A percentile compares a stretch with the other conserved stretches of the same genome.
Conservation (phyloP, 192 early-diverging fungal genomes). For the Pecoramyces ruminantium region DNA sequence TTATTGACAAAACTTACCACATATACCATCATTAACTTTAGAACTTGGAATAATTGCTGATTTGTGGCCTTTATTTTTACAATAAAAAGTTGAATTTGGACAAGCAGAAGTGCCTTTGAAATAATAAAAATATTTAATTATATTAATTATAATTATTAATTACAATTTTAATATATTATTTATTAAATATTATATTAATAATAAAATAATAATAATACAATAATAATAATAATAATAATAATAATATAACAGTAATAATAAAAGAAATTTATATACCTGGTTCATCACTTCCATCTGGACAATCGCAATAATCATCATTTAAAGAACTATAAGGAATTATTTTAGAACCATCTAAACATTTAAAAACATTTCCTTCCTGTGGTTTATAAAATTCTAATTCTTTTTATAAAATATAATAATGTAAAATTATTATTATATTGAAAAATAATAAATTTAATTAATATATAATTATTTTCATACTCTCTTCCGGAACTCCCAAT, state of each 20-base stretch:
- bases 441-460: too few relatives aligned
- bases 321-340: slow-evolving; percentile 50
- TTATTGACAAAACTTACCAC: slow-evolving; percentile 46
- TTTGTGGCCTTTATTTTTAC: slow-evolving; percentile 58
- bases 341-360: slow-evolving; percentile 56
- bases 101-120: slow-evolving; percentile 78
- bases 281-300: slow-evolving; percentile 84
- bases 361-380: slow-evolving; percentile 15
- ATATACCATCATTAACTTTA: slow-evolving; percentile 86
- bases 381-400: not conserved
- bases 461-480: not conserved
- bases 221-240: too few relatives aligned
- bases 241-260: too few relatives aligned
- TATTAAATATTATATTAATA: too few relatives aligned
- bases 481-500: not conserved
- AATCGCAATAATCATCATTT: slow-evolving; percentile 98
- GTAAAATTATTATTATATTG: too few relatives aligned
- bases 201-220: too few relatives aligned
- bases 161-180: too few relatives aligned
- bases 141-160: too few relatives aligned
- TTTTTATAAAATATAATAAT: not conserved
- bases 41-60: slow-evolving; percentile 43
- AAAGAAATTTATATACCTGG: too few relatives aligned
- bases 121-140: not conserved
- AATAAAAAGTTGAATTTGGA: slow-evolving; percentile 59